Evolutionary conservation across 2,329 filamentous ascomycete species (phyloP).

Genomic region (Hymenoscyphus salicellus): DNA sequence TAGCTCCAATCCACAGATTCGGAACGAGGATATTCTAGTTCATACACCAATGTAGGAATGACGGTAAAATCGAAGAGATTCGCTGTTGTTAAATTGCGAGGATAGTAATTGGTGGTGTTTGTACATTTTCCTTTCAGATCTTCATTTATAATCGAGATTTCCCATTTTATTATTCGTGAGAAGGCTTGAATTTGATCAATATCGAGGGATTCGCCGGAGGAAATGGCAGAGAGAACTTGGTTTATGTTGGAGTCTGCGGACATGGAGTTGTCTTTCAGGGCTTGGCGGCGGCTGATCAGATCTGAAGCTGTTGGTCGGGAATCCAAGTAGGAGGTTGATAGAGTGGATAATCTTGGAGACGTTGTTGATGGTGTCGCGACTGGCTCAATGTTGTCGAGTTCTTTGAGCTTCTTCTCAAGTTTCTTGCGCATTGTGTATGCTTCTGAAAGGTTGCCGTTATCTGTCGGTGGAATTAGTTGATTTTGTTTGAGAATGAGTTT

Average conservation of each 20-base stretch:
- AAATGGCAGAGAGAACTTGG: conserved; percentile 59
- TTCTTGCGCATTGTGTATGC: conserved; percentile 50
- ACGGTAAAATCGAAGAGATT: conserved; percentile 72
- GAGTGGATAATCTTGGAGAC: conserved; percentile 41
- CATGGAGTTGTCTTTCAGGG: conserved; percentile 25
- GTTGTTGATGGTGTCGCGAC: conserved; percentile 44
- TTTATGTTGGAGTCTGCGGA: conserved; percentile 49
- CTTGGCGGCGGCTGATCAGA: conserved; percentile 44
- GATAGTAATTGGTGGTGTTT: conserved; percentile 53
- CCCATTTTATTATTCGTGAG: conserved; percentile 60
- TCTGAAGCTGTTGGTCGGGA: conserved; percentile 42
- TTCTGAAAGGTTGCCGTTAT: conserved; percentile 70
- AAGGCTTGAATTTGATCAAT: conserved; percentile 62
- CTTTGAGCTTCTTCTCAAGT: conserved; percentile 50
- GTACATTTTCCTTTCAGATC: conserved; percentile 58
- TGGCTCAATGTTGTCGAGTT: conserved; percentile 54
- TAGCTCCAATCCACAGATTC: conserved; percentile 71
- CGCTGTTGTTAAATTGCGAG: conserved; percentile 61
- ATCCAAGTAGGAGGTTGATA: conserved; percentile 47
- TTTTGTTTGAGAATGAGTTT: conserved; percentile 3
- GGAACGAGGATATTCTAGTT: conserved; percentile 72
- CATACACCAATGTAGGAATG: conserved; percentile 75
- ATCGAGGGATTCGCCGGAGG: conserved; percentile 58
- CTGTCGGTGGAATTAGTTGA: conserved; percentile 16
- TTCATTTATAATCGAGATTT: conserved; percentile 60